Evolutionary conservation across 2,329 filamentous ascomycete species (phyloP).

Genomic region (Aspergillus hortae): DNA sequence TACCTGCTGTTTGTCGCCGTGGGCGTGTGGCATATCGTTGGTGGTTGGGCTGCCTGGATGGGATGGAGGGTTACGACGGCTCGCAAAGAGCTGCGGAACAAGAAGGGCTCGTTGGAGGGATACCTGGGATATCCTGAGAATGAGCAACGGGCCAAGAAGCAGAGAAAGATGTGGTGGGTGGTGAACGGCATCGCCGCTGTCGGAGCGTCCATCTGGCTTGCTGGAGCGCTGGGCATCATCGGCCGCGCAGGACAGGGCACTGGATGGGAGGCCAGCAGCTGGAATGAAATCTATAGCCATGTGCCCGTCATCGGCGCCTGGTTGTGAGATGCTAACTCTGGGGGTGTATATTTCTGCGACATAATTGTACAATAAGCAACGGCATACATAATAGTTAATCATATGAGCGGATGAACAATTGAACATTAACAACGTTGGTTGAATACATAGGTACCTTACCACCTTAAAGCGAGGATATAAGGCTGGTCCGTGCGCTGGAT

Average conservation of each 20-base stretch:
- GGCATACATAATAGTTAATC: neutral
- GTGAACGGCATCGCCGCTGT: slow-evolving; percentile 63
- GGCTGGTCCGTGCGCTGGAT: neutral
- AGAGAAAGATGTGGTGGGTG: slow-evolving; percentile 65
- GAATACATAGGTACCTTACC: no score
- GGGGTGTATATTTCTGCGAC: no score
- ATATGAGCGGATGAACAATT: neutral
- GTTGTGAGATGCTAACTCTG: slow-evolving; percentile 31
- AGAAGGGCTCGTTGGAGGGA: slow-evolving; percentile 28
- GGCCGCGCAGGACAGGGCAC: slow-evolving; percentile 65
- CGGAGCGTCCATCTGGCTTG: slow-evolving; percentile 69
- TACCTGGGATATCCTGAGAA: slow-evolving; percentile 45
- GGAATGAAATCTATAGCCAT: slow-evolving; percentile 68
- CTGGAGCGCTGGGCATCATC: slow-evolving; percentile 74
- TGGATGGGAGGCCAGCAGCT: slow-evolving; percentile 78
- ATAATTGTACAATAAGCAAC: neutral
- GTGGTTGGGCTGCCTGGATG: slow-evolving; percentile 82
- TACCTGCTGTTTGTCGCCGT: slow-evolving; percentile 66
- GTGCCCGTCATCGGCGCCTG: slow-evolving; percentile 57
- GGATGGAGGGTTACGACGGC: slow-evolving; percentile 47
- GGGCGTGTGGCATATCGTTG: slow-evolving; percentile 74
- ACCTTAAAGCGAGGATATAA: no score
- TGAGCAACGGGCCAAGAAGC: slow-evolving; percentile 48
- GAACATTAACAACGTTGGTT: no score
- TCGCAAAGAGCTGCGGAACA: slow-evolving; percentile 24